Percentiles rank a stretch among this genome's conserved stretches.
Conservation (phyloP, 2,329 filamentous ascomycete genomes). For the Ophiobolus disseminans region DNA sequence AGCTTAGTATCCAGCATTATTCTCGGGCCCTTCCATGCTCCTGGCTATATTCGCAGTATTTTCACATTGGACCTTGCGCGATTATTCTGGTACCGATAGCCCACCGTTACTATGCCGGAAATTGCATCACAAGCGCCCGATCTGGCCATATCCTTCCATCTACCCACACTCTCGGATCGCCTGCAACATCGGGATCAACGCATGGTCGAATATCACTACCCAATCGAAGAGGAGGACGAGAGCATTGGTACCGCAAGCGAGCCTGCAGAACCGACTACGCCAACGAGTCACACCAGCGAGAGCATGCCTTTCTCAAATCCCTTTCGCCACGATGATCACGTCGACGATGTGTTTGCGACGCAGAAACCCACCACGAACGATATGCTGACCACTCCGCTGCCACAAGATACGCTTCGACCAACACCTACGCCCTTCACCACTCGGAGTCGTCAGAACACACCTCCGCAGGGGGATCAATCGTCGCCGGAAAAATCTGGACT, state of each 20-base stretch:
- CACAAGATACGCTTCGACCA: slow-evolving; percentile 4
- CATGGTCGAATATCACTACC: slow-evolving; percentile 31
- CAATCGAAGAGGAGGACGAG: slow-evolving; percentile 50
- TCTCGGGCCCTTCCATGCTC: background rate
- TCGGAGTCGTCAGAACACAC: background rate
- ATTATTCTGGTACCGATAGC: background rate
- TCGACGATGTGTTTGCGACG: slow-evolving; percentile 26
- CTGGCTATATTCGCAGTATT: too few relatives aligned
- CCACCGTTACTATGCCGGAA: slow-evolving; percentile 30
- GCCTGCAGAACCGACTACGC: slow-evolving; percentile 49
- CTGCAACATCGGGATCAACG: slow-evolving; percentile 37
- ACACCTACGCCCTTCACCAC: background rate
- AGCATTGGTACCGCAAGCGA: slow-evolving; percentile 49
- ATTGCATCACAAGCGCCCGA: slow-evolving; percentile 22
- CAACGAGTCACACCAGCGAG: slow-evolving; percentile 46
- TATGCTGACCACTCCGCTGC: slow-evolving; percentile 10
- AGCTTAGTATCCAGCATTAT: slow-evolving; percentile 27
- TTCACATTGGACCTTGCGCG: background rate
- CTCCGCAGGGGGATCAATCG: slow-evolving; percentile 11
- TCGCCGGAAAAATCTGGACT: slow-evolving; percentile 38
- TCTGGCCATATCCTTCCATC: slow-evolving; percentile 30
- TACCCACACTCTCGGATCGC: slow-evolving; percentile 26
- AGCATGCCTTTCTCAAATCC: slow-evolving; percentile 33
- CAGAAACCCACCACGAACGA: slow-evolving; percentile 17
- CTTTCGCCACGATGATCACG: slow-evolving; percentile 38